Percentiles rank a stretch among this genome's conserved stretches.
Evolutionary conservation across 441 rosid species (phyloP).

Genomic region (Raphanus hybrid): DNA sequence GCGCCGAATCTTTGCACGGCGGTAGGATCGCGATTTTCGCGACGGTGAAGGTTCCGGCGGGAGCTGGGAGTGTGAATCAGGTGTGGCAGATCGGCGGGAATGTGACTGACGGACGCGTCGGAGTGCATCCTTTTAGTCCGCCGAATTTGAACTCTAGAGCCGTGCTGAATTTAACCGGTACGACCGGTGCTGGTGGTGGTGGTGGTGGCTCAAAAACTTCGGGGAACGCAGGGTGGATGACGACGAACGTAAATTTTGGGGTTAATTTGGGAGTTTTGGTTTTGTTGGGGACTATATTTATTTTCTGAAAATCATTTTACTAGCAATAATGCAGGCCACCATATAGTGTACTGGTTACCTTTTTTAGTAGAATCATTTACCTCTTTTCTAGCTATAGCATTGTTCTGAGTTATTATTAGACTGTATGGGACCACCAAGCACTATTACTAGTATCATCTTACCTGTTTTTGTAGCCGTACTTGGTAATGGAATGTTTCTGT

Average conservation of each 20-base stretch:
- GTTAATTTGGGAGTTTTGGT: constrained; percentile 42
- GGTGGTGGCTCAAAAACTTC: constrained; percentile 17
- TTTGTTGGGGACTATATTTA: constrained; percentile 30
- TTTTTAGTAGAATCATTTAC: not conserved
- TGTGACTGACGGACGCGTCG: constrained; percentile 45
- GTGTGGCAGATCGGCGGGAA: constrained; percentile 81
- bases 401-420: not conserved
- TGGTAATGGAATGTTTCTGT: no score
- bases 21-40: constrained; percentile 50
- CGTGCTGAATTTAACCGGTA: constrained; percentile 37
- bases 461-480: no score
- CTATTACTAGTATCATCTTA: no score
- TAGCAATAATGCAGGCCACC: constrained; percentile 28
- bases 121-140: constrained; percentile 40
- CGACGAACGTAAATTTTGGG: constrained; percentile 28
- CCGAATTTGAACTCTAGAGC: constrained; percentile 43
- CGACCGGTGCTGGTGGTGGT: not conserved
- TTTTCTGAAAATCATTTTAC: constrained; percentile 8
- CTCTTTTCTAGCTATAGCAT: not conserved
- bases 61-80: constrained; percentile 55
- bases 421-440: no score
- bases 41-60: constrained; percentile 56
- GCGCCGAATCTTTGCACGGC: constrained; percentile 39
- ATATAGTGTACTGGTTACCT: constrained; percentile 5
- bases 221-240: constrained; percentile 29